A percentile compares a stretch with the other conserved stretches of the same genome.
These are phyloP conservation scores for Striga asiatica DNA, from an alignment of 257 asterid genomes.

Conservation along the genomic window DNA sequence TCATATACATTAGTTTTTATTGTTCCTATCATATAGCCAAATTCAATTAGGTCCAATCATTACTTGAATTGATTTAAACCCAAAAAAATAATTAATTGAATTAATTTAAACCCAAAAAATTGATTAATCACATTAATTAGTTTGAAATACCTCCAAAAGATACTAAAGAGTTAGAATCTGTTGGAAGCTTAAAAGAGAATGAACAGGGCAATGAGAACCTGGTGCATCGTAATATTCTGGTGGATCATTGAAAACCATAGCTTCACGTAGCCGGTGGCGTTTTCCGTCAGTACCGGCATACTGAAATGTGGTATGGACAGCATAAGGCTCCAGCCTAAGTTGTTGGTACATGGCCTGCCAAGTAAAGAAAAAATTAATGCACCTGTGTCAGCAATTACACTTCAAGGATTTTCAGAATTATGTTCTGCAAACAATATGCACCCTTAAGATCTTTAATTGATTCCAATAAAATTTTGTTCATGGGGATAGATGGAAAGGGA, in stretches of 20 bases:
- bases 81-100: too few species aligned
- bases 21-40: too few species aligned
- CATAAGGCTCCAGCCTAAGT: slow-evolving; percentile 81
- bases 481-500: background rate
- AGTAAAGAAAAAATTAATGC: slow-evolving; percentile 14
- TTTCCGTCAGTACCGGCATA: slow-evolving; percentile 97
- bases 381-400: slow-evolving; percentile 1
- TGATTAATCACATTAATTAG: background rate
- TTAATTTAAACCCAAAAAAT: too few species aligned
- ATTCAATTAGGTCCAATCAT: background rate
- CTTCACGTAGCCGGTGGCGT: slow-evolving; percentile 96
- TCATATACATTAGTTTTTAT: too few species aligned
- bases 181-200: background rate
- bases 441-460: background rate
- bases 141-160: too few species aligned
- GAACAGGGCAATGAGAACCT: slow-evolving; percentile 34
- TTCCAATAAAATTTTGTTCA: background rate
- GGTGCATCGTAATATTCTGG: slow-evolving; percentile 79
- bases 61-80: background rate
- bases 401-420: slow-evolving; percentile 1
- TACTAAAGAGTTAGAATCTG: too few species aligned
- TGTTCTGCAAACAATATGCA: background rate
- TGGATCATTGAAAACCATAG: slow-evolving; percentile 79
- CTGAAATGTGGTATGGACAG: slow-evolving; percentile 96
- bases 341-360: slow-evolving; percentile 76